These are phyloP conservation scores for Emericellopsis cladophorae DNA, from an alignment of 2,329 filamentous ascomycete species.

Conservation along the genomic window DNA sequence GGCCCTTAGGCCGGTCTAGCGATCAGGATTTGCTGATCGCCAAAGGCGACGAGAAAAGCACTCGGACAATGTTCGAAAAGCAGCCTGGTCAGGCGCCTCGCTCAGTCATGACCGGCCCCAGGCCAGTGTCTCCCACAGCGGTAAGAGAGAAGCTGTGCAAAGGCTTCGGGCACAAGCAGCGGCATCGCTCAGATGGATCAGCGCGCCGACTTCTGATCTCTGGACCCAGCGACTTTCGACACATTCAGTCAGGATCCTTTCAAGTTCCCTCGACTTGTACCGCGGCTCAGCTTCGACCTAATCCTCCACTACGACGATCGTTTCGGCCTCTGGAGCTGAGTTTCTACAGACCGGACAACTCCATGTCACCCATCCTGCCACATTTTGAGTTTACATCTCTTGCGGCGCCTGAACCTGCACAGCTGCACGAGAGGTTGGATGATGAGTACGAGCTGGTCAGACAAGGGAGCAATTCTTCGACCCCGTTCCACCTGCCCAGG, in stretches of 20 bases:
- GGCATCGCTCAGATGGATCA: constrained; percentile 29
- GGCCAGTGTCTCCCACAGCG: constrained; percentile 1
- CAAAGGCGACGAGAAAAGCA: constrained; percentile 10
- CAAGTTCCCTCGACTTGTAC: constrained; percentile 15
- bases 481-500: constrained; percentile 44
- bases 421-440: constrained; percentile 17
- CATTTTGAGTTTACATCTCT: constrained; percentile 30
- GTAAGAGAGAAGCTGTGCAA: constrained; percentile 7
- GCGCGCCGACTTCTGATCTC: constrained; percentile 45
- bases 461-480: constrained; percentile 33
- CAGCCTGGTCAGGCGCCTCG: constrained; percentile 2
- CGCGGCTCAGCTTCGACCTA: background rate
- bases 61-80: background rate
- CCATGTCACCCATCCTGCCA: constrained; percentile 43
- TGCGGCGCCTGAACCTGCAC: constrained; percentile 24
- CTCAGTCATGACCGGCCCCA: background rate
- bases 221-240: constrained; percentile 45
- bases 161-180: constrained; percentile 24
- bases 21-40: constrained; percentile 16
- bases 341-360: constrained; percentile 28
- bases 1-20: constrained; percentile 12
- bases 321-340: constrained; percentile 46
- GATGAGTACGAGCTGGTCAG: constrained; percentile 18
- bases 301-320: constrained; percentile 10
- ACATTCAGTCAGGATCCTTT: constrained; percentile 36